Conservation (phyloP, 2,329 filamentous ascomycete genomes). For the Xylaria multiplex region DNA sequence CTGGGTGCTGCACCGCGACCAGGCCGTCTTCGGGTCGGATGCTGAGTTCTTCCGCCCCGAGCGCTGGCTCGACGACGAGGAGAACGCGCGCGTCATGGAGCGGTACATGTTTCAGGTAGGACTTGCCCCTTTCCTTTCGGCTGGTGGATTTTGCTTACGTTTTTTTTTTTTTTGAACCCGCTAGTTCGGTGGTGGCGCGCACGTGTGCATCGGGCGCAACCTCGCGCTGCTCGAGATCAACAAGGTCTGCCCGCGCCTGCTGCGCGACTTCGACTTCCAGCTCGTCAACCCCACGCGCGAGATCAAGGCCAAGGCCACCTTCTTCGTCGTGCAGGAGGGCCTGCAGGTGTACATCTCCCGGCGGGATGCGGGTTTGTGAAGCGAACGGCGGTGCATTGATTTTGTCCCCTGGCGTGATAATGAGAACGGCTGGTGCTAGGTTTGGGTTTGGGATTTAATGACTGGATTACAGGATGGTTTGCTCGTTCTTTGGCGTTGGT, state of each 20-base stretch:
- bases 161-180: neutral
- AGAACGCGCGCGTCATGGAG: slow-evolving; percentile 59
- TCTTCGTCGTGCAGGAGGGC: slow-evolving; percentile 69
- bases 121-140: neutral
- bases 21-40: slow-evolving; percentile 60
- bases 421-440: no score
- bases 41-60: slow-evolving; percentile 64
- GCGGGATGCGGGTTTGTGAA: slow-evolving; percentile 31
- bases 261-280: slow-evolving; percentile 64
- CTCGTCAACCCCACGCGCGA: slow-evolving; percentile 61
- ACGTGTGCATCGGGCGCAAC: slow-evolving; percentile 66
- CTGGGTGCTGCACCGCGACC: slow-evolving; percentile 63
- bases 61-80: slow-evolving; percentile 62
- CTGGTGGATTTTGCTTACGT: no score
- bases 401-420: no score
- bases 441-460: no score
- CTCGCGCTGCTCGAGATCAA: slow-evolving; percentile 67
- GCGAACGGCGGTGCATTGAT: no score
- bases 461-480: no score
- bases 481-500: no score
- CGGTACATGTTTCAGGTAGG: slow-evolving; percentile 65
- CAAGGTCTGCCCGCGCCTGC: slow-evolving; percentile 65
- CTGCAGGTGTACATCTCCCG: slow-evolving; percentile 61
- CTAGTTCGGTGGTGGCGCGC: slow-evolving; percentile 64
- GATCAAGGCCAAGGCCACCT: slow-evolving; percentile 64